Base-by-base conservation (phyloP, 2,329 filamentous ascomycete species). In the Teratosphaeriaceae sp. region DNA sequence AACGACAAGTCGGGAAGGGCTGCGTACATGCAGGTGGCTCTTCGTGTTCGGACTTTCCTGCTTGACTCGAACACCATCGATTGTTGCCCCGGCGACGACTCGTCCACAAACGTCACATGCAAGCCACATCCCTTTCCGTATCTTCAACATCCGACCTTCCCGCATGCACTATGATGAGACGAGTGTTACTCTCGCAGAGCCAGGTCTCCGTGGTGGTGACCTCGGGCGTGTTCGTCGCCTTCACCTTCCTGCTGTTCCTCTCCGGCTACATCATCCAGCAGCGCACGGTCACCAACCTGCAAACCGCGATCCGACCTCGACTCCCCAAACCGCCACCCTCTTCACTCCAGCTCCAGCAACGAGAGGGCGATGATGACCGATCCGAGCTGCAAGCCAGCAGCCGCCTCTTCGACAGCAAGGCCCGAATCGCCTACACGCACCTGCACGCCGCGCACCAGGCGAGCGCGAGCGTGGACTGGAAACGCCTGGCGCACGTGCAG, bases 181-280 rank as follows among this genome's bases (percentile, higher is more conserved):
- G 60, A 48, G 67, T 83, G 59, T 68, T 88, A 51, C 75, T 88
- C 56, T 80, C 80, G 5, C 81, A 80, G 13, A 74, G 77, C 8
- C 83, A 87, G 68, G 82, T 86, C 42, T 85, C 83, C 27, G 68
- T 86, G 47, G 70, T 82, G 46, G 67, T 83, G 45, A 82, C 83
- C 20, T 75, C 76, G 8, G 63, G 68, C 29, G 77, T 86, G 49
- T 72, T 95, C 46, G 69, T 86, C 50, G 62, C 85, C 20, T 95
- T 87, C 65, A 94, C 88, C 2, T 65, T 82, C 27, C 78, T 88
- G 3, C 79, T 96, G 20, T 96, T 96, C 64, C 73, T 95, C 23
- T 88, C 85, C 40, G 89, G 89, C 57, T 95, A 94, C 63, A 77
- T 82, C 2, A 75, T 95, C 41, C 89, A 96, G 59, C 89, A 96